Conservation (phyloP, 2,329 filamentous ascomycete genomes). For the Talaromyces sp. region DNA sequence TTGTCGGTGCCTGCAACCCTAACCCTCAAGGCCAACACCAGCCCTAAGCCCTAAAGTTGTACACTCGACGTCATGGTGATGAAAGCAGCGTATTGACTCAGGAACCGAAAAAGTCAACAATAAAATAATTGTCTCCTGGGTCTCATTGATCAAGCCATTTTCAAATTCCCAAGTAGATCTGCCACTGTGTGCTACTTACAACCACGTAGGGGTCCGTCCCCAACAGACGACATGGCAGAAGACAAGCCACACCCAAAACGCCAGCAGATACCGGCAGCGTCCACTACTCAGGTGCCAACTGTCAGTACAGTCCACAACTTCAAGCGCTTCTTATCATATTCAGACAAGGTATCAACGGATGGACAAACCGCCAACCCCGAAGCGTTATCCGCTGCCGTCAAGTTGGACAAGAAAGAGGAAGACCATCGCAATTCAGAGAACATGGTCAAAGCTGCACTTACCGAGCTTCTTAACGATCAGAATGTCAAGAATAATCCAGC, state of each 20-base stretch:
- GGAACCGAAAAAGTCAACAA: background rate
- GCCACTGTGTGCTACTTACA: background rate
- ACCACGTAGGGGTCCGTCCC: background rate
- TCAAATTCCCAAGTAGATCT: background rate
- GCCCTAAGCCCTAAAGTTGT: background rate
- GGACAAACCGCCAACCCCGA: background rate
- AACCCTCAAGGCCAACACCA: background rate
- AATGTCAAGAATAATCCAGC: constrained; percentile 51
- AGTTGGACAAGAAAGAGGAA: background rate
- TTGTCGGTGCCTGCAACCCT: background rate
- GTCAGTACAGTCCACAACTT: constrained; percentile 10
- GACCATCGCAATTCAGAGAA: constrained; percentile 19
- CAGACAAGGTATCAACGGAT: background rate
- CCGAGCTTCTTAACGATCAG: constrained; percentile 60
- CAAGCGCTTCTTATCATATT: constrained; percentile 20
- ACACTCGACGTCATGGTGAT: constrained; percentile 7
- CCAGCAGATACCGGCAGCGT: constrained; percentile 15
- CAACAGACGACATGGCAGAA: constrained; percentile 4
- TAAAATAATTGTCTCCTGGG: background rate
- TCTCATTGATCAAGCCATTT: background rate
- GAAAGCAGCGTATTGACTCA: background rate
- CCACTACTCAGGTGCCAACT: constrained; percentile 20
- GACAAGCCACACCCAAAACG: background rate
- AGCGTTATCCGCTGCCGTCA: background rate
- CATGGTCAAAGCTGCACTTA: constrained; percentile 56